phyloP scores from a whole-genome alignment of 495 filamentous ascomycete genomes.

The Penicillium egyptiacum region DNA sequence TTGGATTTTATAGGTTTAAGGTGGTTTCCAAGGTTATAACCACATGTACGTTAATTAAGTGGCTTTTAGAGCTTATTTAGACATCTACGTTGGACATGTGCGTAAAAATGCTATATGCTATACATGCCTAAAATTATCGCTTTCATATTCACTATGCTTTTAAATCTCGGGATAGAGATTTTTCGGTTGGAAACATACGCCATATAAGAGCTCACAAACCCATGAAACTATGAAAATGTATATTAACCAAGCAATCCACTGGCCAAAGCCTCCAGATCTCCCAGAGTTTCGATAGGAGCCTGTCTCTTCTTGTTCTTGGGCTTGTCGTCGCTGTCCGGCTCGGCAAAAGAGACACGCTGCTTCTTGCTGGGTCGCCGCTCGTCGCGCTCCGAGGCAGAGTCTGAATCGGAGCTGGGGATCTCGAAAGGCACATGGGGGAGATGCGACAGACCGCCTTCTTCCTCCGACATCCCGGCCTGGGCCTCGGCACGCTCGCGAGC shows the following conservation, averaged over 20 bases:
- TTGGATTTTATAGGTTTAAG: neutral
- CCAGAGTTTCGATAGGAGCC: constrained; percentile 70
- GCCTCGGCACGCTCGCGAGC: constrained; percentile 63
- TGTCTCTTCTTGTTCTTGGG: constrained; percentile 47
- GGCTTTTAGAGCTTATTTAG: neutral
- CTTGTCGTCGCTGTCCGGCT: constrained; percentile 41
- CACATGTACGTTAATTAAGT: neutral
- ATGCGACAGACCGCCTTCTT: constrained; percentile 42
- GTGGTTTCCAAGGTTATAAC: neutral
- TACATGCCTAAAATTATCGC: neutral
- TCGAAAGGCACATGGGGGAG: constrained; percentile 40
- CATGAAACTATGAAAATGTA: constrained; percentile 12
- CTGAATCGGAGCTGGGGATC: constrained; percentile 18
- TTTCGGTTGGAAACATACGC: constrained; percentile 6
- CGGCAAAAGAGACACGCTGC: constrained; percentile 40
- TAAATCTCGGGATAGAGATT: constrained; percentile 13
- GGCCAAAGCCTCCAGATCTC: constrained; percentile 87
- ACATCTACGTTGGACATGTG: neutral
- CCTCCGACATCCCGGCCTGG: constrained; percentile 41
- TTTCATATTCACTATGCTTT: constrained; percentile 25
- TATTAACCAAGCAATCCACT: constrained; percentile 67
- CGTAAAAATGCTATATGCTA: neutral
- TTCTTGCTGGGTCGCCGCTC: constrained; percentile 43
- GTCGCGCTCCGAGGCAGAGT: constrained; percentile 33
- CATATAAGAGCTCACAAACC: constrained; percentile 14